A percentile compares a stretch with the other conserved stretches of the same genome.
phyloP scores from a whole-genome alignment of 2,329 filamentous ascomycete genomes.

The Dactylellina drechsleri region DNA sequence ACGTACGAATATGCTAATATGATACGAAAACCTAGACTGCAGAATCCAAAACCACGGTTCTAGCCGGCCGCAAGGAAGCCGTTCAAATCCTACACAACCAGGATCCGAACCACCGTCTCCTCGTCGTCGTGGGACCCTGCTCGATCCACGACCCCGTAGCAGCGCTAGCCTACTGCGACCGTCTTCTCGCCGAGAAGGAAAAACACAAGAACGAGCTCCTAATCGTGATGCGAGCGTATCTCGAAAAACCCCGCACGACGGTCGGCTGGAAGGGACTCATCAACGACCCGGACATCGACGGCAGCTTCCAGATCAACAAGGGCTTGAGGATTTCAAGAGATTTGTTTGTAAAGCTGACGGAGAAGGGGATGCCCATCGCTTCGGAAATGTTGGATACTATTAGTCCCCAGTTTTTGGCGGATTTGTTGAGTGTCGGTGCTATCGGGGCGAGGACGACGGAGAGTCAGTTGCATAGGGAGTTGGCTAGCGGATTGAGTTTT shows the following conservation, averaged over 20 bases:
- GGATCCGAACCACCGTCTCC: slow-evolving; percentile 77
- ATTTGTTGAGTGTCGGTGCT: slow-evolving; percentile 92
- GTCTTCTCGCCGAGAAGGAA: slow-evolving; percentile 79
- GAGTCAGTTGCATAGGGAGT: slow-evolving; percentile 93
- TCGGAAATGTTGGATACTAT: slow-evolving; percentile 99
- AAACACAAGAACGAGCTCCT: slow-evolving; percentile 84
- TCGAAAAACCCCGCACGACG: slow-evolving; percentile 97
- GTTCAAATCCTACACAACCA: slow-evolving; percentile 75
- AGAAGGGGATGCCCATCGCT: slow-evolving; percentile 89
- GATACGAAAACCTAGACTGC: slow-evolving; percentile 56
- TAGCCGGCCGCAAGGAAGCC: slow-evolving; percentile 72
- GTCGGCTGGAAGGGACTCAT: slow-evolving; percentile 99
- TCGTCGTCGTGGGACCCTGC: slow-evolving; percentile 95
- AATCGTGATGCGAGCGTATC: slow-evolving; percentile 97
- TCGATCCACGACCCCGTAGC: slow-evolving; percentile 93
- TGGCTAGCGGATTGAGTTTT: slow-evolving; percentile 94
- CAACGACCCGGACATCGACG: slow-evolving; percentile 98
- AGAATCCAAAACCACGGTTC: slow-evolving; percentile 67
- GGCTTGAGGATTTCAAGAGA: slow-evolving; percentile 90
- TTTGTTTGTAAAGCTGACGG: slow-evolving; percentile 90
- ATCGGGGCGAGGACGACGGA: slow-evolving; percentile 97
- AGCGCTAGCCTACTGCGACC: slow-evolving; percentile 86
- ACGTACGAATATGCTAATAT: too few relatives aligned
- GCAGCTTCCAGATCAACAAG: slow-evolving; percentile 99
- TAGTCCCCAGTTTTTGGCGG: slow-evolving; percentile 95